Percentiles rank a stretch among this genome's conserved stretches.
Conservation (phyloP, 768 basidiomycete species). For the Rhodotorula paludigena region DNA sequence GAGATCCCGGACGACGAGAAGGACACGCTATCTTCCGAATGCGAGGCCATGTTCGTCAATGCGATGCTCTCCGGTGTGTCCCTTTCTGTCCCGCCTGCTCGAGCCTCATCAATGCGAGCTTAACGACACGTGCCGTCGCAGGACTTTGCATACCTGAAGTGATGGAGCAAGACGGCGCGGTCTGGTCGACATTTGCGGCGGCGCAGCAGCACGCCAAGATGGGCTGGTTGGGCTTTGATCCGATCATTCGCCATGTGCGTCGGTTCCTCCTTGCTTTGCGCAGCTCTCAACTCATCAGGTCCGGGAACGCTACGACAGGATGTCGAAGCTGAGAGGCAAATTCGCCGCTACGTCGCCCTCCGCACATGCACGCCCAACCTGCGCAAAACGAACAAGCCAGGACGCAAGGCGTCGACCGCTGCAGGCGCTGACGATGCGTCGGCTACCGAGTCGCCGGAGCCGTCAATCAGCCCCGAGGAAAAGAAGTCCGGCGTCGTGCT, state of each 20-base stretch:
- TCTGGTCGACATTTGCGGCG: conserved; percentile 13
- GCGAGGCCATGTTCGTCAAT: conserved; percentile 19
- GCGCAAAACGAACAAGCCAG: conserved; percentile 6
- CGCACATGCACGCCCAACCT: conserved; percentile 32
- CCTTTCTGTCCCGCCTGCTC: neutral
- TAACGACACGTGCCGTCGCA: neutral
- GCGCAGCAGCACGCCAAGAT: neutral
- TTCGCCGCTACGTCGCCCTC: conserved; percentile 27
- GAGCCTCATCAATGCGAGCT: too few relatives aligned
- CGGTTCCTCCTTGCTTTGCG: neutral
- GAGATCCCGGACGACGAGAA: conserved; percentile 24
- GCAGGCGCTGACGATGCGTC: too few relatives aligned
- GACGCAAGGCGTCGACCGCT: neutral
- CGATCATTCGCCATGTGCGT: conserved; percentile 22
- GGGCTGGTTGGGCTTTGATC: conserved; percentile 21
- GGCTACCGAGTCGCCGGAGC: neutral
- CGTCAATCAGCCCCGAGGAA: neutral
- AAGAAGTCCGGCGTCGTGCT: conserved; percentile 4
- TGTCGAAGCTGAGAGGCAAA: neutral
- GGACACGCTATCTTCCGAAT: conserved; percentile 5
- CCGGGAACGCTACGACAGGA: neutral
- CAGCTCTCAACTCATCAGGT: neutral
- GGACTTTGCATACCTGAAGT: conserved; percentile 38
- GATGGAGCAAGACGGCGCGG: conserved; percentile 30
- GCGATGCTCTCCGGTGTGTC: conserved; percentile 15